Conservation (phyloP, 164 flowering plant genomes). For the Piper betle region DNA sequence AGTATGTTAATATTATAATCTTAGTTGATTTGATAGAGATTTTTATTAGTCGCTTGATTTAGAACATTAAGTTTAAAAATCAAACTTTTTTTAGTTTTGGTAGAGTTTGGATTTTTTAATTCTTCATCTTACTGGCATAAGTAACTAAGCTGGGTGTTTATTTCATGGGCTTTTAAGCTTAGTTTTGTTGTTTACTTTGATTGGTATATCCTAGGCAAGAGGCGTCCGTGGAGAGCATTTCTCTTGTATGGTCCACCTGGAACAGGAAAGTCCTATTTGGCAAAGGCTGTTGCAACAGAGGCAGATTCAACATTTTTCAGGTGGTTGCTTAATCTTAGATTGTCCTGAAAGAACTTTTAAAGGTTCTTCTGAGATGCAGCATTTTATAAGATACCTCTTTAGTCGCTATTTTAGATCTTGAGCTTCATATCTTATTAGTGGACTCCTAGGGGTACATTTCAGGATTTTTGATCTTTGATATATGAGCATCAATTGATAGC, state of each 20-base stretch:
- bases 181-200: background rate
- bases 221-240: slow-evolving; percentile 95
- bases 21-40: no score
- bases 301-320: slow-evolving; percentile 97
- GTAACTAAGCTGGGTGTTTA: background rate
- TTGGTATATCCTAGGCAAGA: slow-evolving; percentile 41
- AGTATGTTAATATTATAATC: no score
- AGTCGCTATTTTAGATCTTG: no score
- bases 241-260: slow-evolving; percentile 98
- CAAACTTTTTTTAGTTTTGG: background rate
- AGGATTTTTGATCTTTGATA: no score
- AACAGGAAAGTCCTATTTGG: slow-evolving; percentile 93
- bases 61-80: no score
- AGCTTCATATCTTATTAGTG: no score
- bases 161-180: background rate
- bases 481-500: no score
- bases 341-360: background rate
- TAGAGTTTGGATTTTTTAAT: no score
- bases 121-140: background rate
- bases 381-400: slow-evolving; percentile 5
- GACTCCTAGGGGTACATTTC: no score
- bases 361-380: background rate
- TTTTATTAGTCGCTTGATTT: no score
- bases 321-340: slow-evolving; percentile 14
- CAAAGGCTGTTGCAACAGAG: slow-evolving; percentile 98